A percentile compares a stretch with the other conserved stretches of the same genome.
Evolutionary conservation across 2,329 filamentous ascomycete genomes (phyloP).

Genomic region (Xylariomycetidae sp.): DNA sequence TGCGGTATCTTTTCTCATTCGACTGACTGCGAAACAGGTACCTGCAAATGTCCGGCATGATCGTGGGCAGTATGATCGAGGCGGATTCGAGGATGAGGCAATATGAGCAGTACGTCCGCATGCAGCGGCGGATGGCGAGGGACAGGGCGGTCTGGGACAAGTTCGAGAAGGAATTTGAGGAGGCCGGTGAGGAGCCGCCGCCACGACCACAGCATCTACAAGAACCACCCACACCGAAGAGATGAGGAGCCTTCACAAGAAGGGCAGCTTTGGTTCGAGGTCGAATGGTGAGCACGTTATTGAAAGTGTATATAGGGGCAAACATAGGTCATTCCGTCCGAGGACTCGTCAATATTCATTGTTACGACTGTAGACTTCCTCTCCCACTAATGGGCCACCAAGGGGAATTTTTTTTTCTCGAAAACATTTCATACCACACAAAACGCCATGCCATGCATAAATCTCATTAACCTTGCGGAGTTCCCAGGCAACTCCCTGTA

Average conservation of each 20-base stretch:
- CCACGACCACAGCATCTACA: no score
- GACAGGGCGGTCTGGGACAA: constrained; percentile 66
- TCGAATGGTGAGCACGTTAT: background rate
- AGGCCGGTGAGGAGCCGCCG: constrained; percentile 31
- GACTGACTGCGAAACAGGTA: constrained; percentile 47
- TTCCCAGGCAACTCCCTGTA: no score
- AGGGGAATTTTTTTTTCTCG: no score
- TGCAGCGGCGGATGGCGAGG: constrained; percentile 57
- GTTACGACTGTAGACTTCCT: no score
- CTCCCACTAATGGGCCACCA: no score
- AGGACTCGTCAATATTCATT: no score
- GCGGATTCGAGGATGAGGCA: constrained; percentile 64
- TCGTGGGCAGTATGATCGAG: constrained; percentile 72
- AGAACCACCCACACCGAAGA: constrained; percentile 14
- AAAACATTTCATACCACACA: no score
- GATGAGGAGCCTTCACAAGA: constrained; percentile 12
- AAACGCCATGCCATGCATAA: constrained; percentile 27
- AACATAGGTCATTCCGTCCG: no score
- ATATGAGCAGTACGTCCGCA: constrained; percentile 62
- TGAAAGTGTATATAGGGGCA: constrained; percentile 2
- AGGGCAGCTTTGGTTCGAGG: no score
- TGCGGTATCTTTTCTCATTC: background rate
- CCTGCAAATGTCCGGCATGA: constrained; percentile 81
- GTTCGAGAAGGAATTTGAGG: constrained; percentile 58
- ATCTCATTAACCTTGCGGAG: no score